Conservation (phyloP, 108 stramenopile genomes). For the Hondaea fermentalgiana region DNA sequence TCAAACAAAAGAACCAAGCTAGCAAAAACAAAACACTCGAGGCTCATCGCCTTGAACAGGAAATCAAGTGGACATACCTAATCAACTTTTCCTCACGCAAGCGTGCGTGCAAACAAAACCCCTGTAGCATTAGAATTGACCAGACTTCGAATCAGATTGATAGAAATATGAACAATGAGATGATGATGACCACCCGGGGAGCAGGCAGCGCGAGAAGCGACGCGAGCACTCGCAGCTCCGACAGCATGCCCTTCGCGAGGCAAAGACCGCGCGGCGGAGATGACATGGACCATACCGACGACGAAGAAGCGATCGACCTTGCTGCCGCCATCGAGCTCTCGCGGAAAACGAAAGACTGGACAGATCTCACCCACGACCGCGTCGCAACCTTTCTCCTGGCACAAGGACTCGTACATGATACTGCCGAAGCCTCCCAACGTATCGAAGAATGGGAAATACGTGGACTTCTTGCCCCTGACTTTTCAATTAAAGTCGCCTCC, state of each 20-base stretch:
- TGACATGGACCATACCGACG: not conserved
- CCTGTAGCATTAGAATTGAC: too few relatives aligned
- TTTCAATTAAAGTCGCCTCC: not conserved
- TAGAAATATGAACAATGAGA: too few relatives aligned
- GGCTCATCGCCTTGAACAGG: too few relatives aligned
- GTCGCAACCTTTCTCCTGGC: not conserved
- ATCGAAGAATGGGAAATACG: not conserved
- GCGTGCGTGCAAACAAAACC: too few relatives aligned
- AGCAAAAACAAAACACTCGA: too few relatives aligned
- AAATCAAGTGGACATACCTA: too few relatives aligned
- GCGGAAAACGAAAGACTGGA: not conserved
- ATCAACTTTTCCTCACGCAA: too few relatives aligned
- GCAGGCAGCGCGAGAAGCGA: not conserved
- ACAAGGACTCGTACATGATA: not conserved
- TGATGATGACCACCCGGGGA: not conserved
- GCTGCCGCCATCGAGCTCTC: not conserved
- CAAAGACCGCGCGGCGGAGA: not conserved
- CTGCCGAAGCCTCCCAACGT: not conserved
- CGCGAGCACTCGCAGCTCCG: not conserved
- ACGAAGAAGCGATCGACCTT: not conserved
- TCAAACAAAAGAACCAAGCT: too few relatives aligned
- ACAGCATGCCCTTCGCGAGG: not conserved
- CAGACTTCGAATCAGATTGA: too few relatives aligned
- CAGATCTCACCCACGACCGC: not conserved
- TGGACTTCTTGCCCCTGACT: not conserved